phyloP scores from a whole-genome alignment of 2,329 filamentous ascomycete genomes.

The Aspergillus puulaauensis region DNA sequence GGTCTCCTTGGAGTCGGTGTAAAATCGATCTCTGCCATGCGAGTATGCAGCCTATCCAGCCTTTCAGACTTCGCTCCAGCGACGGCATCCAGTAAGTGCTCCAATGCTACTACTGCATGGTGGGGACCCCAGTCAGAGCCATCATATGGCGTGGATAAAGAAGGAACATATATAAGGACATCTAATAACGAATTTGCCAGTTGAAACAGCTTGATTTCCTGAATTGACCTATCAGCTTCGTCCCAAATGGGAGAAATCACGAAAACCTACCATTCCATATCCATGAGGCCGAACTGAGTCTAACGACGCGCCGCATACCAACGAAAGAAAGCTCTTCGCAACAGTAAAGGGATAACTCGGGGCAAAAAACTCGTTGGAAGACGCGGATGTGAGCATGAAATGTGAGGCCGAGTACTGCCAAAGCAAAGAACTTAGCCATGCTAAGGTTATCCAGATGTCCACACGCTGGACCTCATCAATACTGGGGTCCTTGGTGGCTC shows the following conservation, averaged over 20 bases:
- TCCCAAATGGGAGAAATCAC: neutral
- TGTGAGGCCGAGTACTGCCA: constrained; percentile 12
- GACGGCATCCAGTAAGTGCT: constrained; percentile 3
- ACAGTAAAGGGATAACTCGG: constrained; percentile 4
- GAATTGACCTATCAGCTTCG: neutral
- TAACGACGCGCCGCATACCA: constrained; percentile 2
- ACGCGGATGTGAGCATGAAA: constrained; percentile 3
- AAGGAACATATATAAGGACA: constrained; percentile 7
- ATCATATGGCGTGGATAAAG: neutral
- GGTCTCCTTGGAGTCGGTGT: neutral
- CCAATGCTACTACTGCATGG: constrained; percentile 4
- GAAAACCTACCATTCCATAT: constrained; percentile 9
- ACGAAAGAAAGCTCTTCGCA: constrained; percentile 1
- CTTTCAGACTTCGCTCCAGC: constrained; percentile 6
- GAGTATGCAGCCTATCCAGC: neutral
- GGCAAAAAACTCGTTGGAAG: neutral
- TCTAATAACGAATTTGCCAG: constrained; percentile 9
- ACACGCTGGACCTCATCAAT: constrained; percentile 11
- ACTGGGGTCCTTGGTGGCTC: constrained; percentile 1
- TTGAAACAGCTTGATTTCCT: constrained; percentile 10
- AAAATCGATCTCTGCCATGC: constrained; percentile 3
- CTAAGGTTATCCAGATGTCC: constrained; percentile 5
- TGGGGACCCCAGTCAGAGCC: constrained; percentile 1
- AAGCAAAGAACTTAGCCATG: constrained; percentile 6
- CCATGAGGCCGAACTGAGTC: constrained; percentile 9